A percentile compares a stretch with the other conserved stretches of the same genome.
These are phyloP conservation scores for Aspergillus sparsus DNA, from an alignment of 495 filamentous ascomycete species.

Conservation along the genomic window DNA sequence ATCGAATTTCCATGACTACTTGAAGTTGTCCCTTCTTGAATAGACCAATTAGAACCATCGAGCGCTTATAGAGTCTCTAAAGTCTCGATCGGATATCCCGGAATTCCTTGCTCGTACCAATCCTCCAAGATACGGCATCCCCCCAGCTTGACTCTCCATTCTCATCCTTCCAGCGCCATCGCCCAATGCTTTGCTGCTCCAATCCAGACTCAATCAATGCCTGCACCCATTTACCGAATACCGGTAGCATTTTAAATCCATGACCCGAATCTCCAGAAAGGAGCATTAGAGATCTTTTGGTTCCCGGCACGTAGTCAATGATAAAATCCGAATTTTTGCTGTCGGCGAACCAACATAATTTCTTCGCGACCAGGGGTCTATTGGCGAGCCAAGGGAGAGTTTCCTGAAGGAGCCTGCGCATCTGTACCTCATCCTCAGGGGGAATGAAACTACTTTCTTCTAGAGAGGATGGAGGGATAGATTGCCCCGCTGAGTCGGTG, in stretches of 20 bases:
- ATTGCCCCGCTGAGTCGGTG: constrained; percentile 38
- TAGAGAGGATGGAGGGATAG: constrained; percentile 34
- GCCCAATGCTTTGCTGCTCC: constrained; percentile 31
- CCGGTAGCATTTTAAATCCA: constrained; percentile 59
- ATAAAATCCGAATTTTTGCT: constrained; percentile 56
- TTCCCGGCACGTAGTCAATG: constrained; percentile 55
- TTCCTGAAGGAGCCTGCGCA: constrained; percentile 49
- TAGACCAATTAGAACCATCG: too few species aligned
- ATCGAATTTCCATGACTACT: too few species aligned
- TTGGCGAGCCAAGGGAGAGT: constrained; percentile 52
- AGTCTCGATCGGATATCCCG: too few species aligned
- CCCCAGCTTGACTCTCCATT: constrained; percentile 32
- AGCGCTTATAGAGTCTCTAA: too few species aligned
- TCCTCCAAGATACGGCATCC: constrained; percentile 43
- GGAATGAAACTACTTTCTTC: constrained; percentile 48
- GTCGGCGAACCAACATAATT: constrained; percentile 60
- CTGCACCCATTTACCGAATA: constrained; percentile 51
- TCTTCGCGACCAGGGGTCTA: constrained; percentile 48
- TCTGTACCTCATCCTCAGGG: constrained; percentile 45
- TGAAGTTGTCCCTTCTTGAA: too few species aligned
- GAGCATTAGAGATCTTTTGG: constrained; percentile 43
- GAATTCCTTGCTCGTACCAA: constrained; percentile 41
- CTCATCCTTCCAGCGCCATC: constrained; percentile 49
- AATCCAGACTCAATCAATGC: constrained; percentile 35
- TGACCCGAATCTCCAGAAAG: constrained; percentile 55